phyloP scores from a whole-genome alignment of 768 basidiomycete species.

The Mycena rosella region DNA sequence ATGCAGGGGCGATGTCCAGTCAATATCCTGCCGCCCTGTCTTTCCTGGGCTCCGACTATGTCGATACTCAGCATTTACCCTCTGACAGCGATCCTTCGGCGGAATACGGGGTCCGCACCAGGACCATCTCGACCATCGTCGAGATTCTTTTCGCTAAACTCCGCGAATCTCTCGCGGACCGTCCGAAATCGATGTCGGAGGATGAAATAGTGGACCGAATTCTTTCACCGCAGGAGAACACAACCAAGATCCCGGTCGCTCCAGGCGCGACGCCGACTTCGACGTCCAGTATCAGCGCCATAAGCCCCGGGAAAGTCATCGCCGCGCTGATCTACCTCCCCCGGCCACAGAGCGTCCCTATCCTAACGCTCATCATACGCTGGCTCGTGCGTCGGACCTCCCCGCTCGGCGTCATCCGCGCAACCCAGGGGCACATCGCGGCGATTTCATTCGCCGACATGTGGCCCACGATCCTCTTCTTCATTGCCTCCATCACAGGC shows the following conservation, averaged over 20 bases:
- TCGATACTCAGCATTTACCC: slow-evolving; percentile 24
- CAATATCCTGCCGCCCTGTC: slow-evolving; percentile 10
- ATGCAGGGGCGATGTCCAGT: slow-evolving; percentile 15
- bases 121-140: slow-evolving; percentile 23
- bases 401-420: slow-evolving; percentile 18
- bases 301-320: slow-evolving; percentile 19
- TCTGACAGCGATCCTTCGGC: slow-evolving; percentile 27
- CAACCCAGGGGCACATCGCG: slow-evolving; percentile 13
- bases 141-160: slow-evolving; percentile 28
- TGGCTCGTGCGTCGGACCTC: slow-evolving; percentile 33
- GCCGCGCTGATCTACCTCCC: slow-evolving; percentile 21
- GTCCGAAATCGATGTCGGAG: background rate
- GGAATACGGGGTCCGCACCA: slow-evolving; percentile 24
- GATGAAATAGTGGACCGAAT: slow-evolving; percentile 4
- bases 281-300: background rate
- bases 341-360: slow-evolving; percentile 6
- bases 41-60: slow-evolving; percentile 31
- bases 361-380: slow-evolving; percentile 24
- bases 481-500: slow-evolving; percentile 20
- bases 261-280: background rate
- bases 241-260: background rate
- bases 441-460: slow-evolving; percentile 12
- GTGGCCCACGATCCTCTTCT: slow-evolving; percentile 32
- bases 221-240: background rate
- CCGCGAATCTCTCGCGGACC: background rate